Conservation (phyloP, 192 early-diverging fungal genomes). For the Geosiphon pyriformis region DNA sequence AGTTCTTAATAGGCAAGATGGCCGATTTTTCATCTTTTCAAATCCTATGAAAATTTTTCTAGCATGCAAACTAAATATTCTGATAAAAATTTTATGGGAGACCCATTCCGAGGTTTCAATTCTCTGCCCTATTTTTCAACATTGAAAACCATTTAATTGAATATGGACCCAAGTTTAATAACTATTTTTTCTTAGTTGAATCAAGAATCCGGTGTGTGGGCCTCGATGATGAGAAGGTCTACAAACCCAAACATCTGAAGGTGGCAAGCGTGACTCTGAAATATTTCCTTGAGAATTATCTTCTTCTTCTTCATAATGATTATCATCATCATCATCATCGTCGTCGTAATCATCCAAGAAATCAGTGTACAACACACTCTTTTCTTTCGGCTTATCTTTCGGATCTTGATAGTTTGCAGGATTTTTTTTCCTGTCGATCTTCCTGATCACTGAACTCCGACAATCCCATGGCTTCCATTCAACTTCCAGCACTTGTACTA, state of each 20-base stretch:
- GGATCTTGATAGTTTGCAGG: no score
- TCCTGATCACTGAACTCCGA: constrained; percentile 35
- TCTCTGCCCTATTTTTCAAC: no score
- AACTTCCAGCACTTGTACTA: constrained; percentile 34
- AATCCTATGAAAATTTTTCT: no score
- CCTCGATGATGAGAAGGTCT: constrained; percentile 32
- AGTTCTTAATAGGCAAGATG: no score
- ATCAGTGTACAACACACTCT: not conserved
- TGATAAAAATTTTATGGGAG: no score
- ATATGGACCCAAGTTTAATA: no score
- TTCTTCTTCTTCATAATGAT: not conserved
- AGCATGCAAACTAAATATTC: no score
- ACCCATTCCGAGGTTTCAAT: no score
- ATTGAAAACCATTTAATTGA: no score
- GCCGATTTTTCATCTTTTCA: no score
- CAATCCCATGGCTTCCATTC: constrained; percentile 43
- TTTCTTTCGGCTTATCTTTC: not conserved
- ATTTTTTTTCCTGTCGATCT: no score
- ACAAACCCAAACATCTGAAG: constrained; percentile 36
- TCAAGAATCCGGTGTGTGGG: constrained; percentile 42
- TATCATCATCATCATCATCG: not conserved
- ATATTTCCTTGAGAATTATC: not conserved
- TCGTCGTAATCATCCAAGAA: not conserved
- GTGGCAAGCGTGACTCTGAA: not conserved
- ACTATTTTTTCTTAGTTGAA: constrained; percentile 43